Percentiles rank a stretch among this genome's conserved stretches.
Conservation (phyloP, 2,329 filamentous ascomycete species). For the Xylariaceae sp. region DNA sequence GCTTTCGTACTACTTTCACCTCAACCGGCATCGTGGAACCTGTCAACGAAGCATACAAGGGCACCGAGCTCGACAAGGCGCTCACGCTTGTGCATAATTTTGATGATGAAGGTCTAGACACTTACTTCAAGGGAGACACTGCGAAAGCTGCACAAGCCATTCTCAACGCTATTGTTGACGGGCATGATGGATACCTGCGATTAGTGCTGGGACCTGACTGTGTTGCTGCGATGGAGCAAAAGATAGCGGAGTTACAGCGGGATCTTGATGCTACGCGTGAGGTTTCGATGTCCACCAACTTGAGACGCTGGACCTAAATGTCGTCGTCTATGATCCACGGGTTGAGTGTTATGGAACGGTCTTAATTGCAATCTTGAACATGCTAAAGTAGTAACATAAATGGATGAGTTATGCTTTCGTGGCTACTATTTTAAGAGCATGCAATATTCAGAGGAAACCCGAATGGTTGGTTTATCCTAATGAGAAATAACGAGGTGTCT, state of each 20-base stretch:
- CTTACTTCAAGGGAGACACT: slow-evolving; percentile 10
- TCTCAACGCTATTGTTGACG: slow-evolving; percentile 11
- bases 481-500: too few species aligned
- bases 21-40: slow-evolving; percentile 4
- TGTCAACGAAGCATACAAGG: slow-evolving; percentile 13
- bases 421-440: too few species aligned
- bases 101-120: slow-evolving; percentile 1
- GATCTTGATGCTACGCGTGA: slow-evolving; percentile 12
- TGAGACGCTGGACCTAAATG: background rate
- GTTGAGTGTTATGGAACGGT: too few species aligned
- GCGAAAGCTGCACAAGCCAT: slow-evolving; percentile 11
- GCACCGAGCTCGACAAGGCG: slow-evolving; percentile 9
- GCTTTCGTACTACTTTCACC: slow-evolving; percentile 13
- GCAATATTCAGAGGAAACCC: too few species aligned
- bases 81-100: slow-evolving; percentile 6
- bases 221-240: slow-evolving; percentile 11
- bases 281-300: slow-evolving; percentile 12
- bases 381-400: too few species aligned
- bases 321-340: too few species aligned
- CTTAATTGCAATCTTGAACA: too few species aligned
- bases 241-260: slow-evolving; percentile 8
- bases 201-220: slow-evolving; percentile 12
- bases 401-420: too few species aligned
- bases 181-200: slow-evolving; percentile 13
- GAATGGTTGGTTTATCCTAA: too few species aligned